These are phyloP conservation scores for Trichoderma asperellum DNA, from an alignment of 2,329 filamentous ascomycete species.

Conservation along the genomic window DNA sequence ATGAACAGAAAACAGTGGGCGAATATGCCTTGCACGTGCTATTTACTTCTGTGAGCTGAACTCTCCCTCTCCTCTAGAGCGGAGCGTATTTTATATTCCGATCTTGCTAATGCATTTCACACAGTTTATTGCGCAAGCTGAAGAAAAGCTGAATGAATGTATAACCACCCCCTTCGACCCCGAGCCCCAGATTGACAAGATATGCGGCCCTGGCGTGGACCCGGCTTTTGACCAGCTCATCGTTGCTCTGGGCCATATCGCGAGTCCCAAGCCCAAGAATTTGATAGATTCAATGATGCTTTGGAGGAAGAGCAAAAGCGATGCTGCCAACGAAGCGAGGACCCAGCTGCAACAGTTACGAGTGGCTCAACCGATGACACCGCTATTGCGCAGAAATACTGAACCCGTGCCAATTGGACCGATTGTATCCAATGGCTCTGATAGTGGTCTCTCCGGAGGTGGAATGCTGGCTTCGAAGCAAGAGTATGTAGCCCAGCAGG, in stretches of 20 bases:
- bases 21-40: constrained; percentile 97
- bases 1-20: constrained; percentile 89
- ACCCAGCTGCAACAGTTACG: constrained; percentile 59
- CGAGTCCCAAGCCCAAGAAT: constrained; percentile 89
- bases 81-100: neutral
- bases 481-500: constrained; percentile 76
- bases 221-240: constrained; percentile 92
- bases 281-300: constrained; percentile 97
- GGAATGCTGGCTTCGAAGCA: constrained; percentile 58
- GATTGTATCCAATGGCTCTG: constrained; percentile 34
- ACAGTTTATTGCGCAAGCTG: constrained; percentile 91
- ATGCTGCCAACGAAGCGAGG: constrained; percentile 75
- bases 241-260: constrained; percentile 89
- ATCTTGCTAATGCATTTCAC: neutral
- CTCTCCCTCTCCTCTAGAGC: too few relatives aligned
- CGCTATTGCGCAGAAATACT: constrained; percentile 71
- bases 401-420: constrained; percentile 63
- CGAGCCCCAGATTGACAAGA: constrained; percentile 81
- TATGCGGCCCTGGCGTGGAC: constrained; percentile 90
- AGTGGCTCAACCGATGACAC: constrained; percentile 48
- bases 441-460: constrained; percentile 42
- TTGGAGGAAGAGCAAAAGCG: constrained; percentile 95
- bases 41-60: constrained; percentile 76
- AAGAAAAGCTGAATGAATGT: constrained; percentile 91
- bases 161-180: constrained; percentile 78